Evolutionary conservation across 495 filamentous ascomycete genomes (phyloP).

Genomic region (Aspergillus heteromorphus): DNA sequence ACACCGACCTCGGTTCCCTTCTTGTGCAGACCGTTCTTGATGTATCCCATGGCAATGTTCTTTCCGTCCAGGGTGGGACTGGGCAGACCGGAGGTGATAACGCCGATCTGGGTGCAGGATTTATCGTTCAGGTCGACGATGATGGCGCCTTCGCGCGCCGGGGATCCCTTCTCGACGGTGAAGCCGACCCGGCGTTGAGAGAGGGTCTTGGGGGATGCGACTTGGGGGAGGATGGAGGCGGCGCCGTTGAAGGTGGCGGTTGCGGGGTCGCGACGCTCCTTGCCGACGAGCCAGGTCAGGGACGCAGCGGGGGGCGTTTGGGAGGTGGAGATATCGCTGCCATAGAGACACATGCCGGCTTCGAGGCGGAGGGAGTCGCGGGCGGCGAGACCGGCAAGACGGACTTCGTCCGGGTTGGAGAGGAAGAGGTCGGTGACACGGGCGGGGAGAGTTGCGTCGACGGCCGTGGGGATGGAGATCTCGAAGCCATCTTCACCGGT

Average conservation of each 20-base stretch:
- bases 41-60: constrained; percentile 96
- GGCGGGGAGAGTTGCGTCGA: constrained; percentile 33
- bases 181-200: constrained; percentile 72
- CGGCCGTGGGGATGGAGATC: constrained; percentile 66
- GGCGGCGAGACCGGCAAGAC: constrained; percentile 81
- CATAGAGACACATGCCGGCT: constrained; percentile 97
- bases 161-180: constrained; percentile 72
- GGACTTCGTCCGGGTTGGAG: constrained; percentile 53
- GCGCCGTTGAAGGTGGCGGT: constrained; percentile 68
- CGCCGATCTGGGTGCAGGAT: constrained; percentile 51
- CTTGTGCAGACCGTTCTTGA: constrained; percentile 79
- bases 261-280: constrained; percentile 56
- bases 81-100: constrained; percentile 86
- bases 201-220: constrained; percentile 65
- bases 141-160: constrained; percentile 82
- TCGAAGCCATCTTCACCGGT: constrained; percentile 99
- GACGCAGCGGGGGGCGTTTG: constrained; percentile 84
- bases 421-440: constrained; percentile 61
- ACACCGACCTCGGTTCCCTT: constrained; percentile 78
- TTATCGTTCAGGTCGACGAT: constrained; percentile 59
- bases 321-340: constrained; percentile 87
- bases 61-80: constrained; percentile 74
- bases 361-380: constrained; percentile 89
- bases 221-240: constrained; percentile 63
- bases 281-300: constrained; percentile 80